phyloP scores from a whole-genome alignment of 2,329 filamentous ascomycete species.

The Clonostachys chloroleuca region DNA sequence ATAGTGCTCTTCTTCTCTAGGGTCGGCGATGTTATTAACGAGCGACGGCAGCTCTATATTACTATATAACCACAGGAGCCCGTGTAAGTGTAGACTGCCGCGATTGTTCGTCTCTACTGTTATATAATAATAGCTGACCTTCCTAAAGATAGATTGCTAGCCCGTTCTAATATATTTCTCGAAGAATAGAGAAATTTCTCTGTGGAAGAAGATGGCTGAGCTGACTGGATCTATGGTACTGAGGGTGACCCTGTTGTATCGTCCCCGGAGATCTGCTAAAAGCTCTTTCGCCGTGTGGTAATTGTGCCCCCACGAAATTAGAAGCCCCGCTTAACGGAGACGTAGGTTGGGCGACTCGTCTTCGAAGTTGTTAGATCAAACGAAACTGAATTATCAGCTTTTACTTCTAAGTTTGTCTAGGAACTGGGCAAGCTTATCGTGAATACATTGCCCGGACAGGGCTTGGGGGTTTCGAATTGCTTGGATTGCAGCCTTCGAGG shows the following conservation, averaged over 20 bases:
- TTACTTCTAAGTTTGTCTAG: too few species aligned
- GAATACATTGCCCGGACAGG: too few species aligned
- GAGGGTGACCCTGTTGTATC: neutral
- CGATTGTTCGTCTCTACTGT: constrained; percentile 1
- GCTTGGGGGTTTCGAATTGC: too few species aligned
- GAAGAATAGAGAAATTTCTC: neutral
- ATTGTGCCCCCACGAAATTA: too few species aligned
- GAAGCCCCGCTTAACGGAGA: too few species aligned
- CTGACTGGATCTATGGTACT: neutral
- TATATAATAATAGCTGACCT: constrained; percentile 1
- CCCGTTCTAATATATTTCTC: neutral
- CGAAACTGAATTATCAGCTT: too few species aligned
- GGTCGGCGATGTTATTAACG: neutral
- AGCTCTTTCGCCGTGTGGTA: neutral
- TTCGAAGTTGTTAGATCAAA: too few species aligned
- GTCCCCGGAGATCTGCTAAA: neutral
- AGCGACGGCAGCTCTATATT: constrained; percentile 1
- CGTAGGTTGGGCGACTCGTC: too few species aligned
- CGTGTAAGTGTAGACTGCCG: constrained; percentile 2
- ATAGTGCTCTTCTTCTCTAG: neutral
- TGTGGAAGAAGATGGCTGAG: neutral
- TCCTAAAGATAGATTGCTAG: neutral
- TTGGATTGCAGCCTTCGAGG: too few species aligned
- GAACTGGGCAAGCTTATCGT: too few species aligned
- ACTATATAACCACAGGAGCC: constrained; percentile 2